Evolutionary conservation across 805 yeast species (phyloP), one percentile per base, ranked within the genome.

Genomic region (Priceomyces haplophilus): DNA sequence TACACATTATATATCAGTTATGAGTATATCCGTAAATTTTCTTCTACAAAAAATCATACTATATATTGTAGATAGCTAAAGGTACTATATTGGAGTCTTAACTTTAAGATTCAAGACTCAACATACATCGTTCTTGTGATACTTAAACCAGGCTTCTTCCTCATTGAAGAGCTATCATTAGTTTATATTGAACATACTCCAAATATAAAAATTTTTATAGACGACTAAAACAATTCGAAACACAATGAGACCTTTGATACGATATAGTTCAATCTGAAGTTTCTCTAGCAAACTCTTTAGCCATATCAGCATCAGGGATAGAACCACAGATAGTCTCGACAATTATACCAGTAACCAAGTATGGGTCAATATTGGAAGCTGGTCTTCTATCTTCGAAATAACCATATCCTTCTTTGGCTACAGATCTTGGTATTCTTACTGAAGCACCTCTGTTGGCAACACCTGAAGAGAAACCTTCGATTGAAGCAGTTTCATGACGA

Each of bases 391-490:
- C 99, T 80, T 93, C 99, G 62, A 93, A 91, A 83, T 93, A 93
- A 48, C 99, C 99, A 74, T 73, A 88, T 48, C 97, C 97, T 72
- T 90, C 98, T 73, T 88, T 88, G 67, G 96, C 96, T 57, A 93
- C 99, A 35, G 96, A 84, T 79, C 99, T 85, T 75, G 99, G 99
- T 67, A 93, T 93, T 82, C 99, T 89, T 56, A 93, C 82, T 19
- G 97, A 90, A 48, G 97, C 96, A 75, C 98, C 99, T 80, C 99
- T 87, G 88, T 93, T 93, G 65, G 99, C 99, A 56, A 93, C 98
- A 79, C 99, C 99, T 47, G 89, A 82, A 38, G 95, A 85, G 80
- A 91, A 93, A 41, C 80, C 70, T 55, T 87, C 84, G 81, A 88
- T 82, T 37, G 95, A 85, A 40, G 98, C 99, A 53, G 99, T 93